Evolutionary conservation across 306 rosid species (phyloP).

Genomic region (barrel medic (Medicago truncatula)): DNA sequence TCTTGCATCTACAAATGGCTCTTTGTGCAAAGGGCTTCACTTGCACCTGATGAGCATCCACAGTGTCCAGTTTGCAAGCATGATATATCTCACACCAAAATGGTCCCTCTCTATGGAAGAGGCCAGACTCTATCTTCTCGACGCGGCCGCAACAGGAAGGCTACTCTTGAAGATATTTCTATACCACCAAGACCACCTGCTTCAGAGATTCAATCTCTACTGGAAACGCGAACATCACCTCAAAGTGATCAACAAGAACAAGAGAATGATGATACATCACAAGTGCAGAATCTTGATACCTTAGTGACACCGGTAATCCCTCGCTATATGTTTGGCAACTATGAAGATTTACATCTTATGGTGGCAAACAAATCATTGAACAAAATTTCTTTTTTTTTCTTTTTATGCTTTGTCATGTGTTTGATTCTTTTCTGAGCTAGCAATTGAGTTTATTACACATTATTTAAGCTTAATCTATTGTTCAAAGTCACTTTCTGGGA

Average conservation of each 20-base stretch:
- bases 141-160: slow-evolving; percentile 35
- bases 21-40: slow-evolving; percentile 78
- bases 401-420: slow-evolving; percentile 82
- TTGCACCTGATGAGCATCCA: slow-evolving; percentile 75
- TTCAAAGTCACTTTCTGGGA: no score
- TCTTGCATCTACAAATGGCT: slow-evolving; percentile 97
- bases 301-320: slow-evolving; percentile 53
- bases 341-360: slow-evolving; percentile 51
- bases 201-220: slow-evolving; percentile 46
- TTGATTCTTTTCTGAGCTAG: slow-evolving; percentile 69
- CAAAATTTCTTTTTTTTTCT: slow-evolving; percentile 78
- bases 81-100: slow-evolving; percentile 70
- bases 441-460: slow-evolving; percentile 15
- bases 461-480: slow-evolving; percentile 23
- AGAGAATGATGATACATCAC: slow-evolving; percentile 51
- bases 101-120: slow-evolving; percentile 88
- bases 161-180: slow-evolving; percentile 39
- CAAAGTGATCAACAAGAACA: slow-evolving; percentile 56
- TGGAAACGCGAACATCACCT: slow-evolving; percentile 46
- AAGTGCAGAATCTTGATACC: slow-evolving; percentile 52
- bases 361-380: slow-evolving; percentile 75
- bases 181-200: slow-evolving; percentile 89
- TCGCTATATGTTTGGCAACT: slow-evolving; percentile 74
- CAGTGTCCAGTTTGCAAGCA: slow-evolving; percentile 98
- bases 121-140: slow-evolving; percentile 52